A percentile compares a stretch with the other conserved stretches of the same genome.
phyloP scores from a whole-genome alignment of 495 filamentous ascomycete species.

The Lasiosphaeria miniovina region DNA sequence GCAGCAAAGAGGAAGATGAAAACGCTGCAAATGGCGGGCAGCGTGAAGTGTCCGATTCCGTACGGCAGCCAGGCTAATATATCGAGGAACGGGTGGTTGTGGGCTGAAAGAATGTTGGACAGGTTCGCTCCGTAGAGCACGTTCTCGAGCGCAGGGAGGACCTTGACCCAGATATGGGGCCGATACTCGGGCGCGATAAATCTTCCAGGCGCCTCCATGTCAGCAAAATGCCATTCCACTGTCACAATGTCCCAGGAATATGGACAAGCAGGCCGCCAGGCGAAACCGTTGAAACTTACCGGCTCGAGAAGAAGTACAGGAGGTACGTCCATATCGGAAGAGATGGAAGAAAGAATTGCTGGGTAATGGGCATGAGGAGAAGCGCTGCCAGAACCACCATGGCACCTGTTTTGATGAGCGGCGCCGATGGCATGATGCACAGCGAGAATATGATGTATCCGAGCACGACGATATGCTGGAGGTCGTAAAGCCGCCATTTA shows the following conservation, averaged over 20 bases:
- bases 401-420: slow-evolving; percentile 67
- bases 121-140: slow-evolving; percentile 95
- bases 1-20: slow-evolving; percentile 85
- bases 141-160: slow-evolving; percentile 93
- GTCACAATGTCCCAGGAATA: background rate
- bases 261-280: background rate
- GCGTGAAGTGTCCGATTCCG: slow-evolving; percentile 81
- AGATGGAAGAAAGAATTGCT: slow-evolving; percentile 88
- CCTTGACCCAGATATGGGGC: slow-evolving; percentile 89
- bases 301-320: slow-evolving; percentile 83
- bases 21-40: slow-evolving; percentile 68
- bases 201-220: slow-evolving; percentile 11
- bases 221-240: background rate
- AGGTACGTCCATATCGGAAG: slow-evolving; percentile 81
- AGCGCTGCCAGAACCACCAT: slow-evolving; percentile 63
- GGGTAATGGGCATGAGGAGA: slow-evolving; percentile 80
- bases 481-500: slow-evolving; percentile 81
- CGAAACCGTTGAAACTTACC: slow-evolving; percentile 55
- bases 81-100: slow-evolving; percentile 76
- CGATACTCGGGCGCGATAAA: slow-evolving; percentile 84
- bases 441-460: slow-evolving; percentile 76
- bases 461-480: slow-evolving; percentile 75
- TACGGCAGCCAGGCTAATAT: slow-evolving; percentile 93
- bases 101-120: slow-evolving; percentile 89
- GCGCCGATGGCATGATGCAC: slow-evolving; percentile 71